Conservation (phyloP, 2,329 filamentous ascomycete genomes). For the Pleomassaria siparia region DNA sequence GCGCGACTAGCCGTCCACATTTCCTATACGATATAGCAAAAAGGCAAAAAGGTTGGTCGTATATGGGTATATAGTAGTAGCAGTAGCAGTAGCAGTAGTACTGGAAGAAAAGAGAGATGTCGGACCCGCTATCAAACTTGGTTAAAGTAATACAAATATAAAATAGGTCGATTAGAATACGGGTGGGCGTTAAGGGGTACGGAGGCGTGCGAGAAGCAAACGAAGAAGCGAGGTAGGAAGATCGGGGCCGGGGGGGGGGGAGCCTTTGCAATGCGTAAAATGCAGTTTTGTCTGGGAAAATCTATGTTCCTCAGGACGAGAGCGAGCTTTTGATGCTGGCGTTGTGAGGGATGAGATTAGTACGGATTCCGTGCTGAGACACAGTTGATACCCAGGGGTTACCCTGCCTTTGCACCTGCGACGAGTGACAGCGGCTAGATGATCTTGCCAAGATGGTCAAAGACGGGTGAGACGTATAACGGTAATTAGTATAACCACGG, state of each 20-base stretch:
- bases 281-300: constrained; percentile 10
- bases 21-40: constrained; percentile 14
- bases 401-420: constrained; percentile 20
- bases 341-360: constrained; percentile 16
- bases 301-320: constrained; percentile 16
- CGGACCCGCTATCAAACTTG: background rate
- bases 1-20: constrained; percentile 39
- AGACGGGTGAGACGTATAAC: background rate
- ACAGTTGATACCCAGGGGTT: constrained; percentile 32
- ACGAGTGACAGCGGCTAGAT: constrained; percentile 13
- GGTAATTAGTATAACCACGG: no score
- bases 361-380: constrained; percentile 32
- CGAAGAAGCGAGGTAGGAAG: constrained; percentile 1
- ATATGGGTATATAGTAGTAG: background rate
- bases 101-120: background rate
- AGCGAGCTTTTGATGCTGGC: constrained; percentile 24
- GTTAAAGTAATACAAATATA: constrained; percentile 2
- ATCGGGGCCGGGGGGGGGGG: constrained; percentile 9
- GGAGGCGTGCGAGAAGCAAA: no score
- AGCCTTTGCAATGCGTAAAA: constrained; percentile 4
- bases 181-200: no score
- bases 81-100: background rate
- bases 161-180: constrained; percentile 5
- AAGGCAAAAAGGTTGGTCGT: background rate
- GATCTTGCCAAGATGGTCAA: background rate